Evolutionary conservation across 345 rosid genomes (phyloP).

Genomic region (Ricinus communis): DNA sequence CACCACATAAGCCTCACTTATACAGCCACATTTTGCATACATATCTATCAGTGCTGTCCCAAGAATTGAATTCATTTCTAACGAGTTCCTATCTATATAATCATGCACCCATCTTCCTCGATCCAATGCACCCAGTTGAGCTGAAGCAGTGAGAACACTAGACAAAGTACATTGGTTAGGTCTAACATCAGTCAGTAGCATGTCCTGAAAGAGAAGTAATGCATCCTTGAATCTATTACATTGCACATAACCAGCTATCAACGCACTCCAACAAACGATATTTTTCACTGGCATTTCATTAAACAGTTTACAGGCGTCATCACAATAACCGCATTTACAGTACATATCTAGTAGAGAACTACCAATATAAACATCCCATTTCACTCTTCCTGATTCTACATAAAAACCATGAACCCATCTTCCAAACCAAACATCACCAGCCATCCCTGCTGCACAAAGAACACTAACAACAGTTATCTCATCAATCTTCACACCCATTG

Average conservation of each 20-base stretch:
- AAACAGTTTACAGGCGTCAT: constrained; percentile 34
- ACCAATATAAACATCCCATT: constrained; percentile 34
- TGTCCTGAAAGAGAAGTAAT: constrained; percentile 27
- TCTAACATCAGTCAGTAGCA: constrained; percentile 27
- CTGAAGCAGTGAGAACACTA: constrained; percentile 37
- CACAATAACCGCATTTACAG: constrained; percentile 27
- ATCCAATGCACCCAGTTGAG: constrained; percentile 30
- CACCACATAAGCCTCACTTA: constrained; percentile 31
- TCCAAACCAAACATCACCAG: constrained; percentile 37
- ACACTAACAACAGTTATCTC: constrained; percentile 31
- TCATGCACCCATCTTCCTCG: constrained; percentile 33
- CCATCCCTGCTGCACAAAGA: constrained; percentile 32
- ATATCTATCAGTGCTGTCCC: constrained; percentile 36
- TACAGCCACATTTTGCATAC: constrained; percentile 37
- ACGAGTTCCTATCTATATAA: constrained; percentile 15
- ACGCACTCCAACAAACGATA: constrained; percentile 39
- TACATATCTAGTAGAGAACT: constrained; percentile 42
- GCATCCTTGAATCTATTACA: constrained; percentile 32
- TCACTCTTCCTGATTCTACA: constrained; percentile 26
- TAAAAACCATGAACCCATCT: constrained; percentile 37
- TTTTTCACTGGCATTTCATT: constrained; percentile 35
- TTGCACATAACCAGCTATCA: constrained; percentile 36
- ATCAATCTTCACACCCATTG: constrained; percentile 22
- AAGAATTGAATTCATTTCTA: constrained; percentile 20
- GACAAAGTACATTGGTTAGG: constrained; percentile 30